Evolutionary conservation across 2,329 filamentous ascomycete genomes (phyloP).

Genomic region (Aureobasidium sp.): DNA sequence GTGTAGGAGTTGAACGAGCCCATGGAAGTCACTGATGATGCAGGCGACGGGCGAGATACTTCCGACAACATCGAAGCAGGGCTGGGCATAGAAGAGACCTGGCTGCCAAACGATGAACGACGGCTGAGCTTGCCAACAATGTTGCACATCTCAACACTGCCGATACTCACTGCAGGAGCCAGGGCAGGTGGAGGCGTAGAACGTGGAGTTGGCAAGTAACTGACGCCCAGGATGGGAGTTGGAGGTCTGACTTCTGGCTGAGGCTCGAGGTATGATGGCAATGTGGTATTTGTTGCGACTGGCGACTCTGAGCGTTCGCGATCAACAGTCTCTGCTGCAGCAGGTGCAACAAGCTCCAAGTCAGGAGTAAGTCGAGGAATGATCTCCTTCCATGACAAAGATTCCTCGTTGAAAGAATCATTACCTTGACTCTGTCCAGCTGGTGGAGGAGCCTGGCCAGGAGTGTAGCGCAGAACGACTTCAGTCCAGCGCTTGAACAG

Average conservation of each 20-base stretch:
- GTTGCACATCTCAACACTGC: constrained; percentile 41
- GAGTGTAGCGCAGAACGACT: constrained; percentile 78
- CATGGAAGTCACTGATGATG: constrained; percentile 49
- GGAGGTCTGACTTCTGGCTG: constrained; percentile 42
- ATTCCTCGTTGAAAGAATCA: constrained; percentile 6
- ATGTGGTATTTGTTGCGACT: constrained; percentile 34
- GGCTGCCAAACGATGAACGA: constrained; percentile 42
- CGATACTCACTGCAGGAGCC: constrained; percentile 56
- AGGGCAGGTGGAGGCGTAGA: constrained; percentile 50
- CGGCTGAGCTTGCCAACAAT: constrained; percentile 43
- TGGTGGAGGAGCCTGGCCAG: constrained; percentile 35
- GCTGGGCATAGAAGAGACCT: constrained; percentile 46
- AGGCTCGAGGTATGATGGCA: constrained; percentile 45
- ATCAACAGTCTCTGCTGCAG: neutral
- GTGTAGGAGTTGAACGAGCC: constrained; percentile 34
- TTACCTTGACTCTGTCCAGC: constrained; percentile 19
- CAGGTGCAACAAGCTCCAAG: constrained; percentile 35
- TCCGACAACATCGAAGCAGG: constrained; percentile 61
- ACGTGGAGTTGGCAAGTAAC: constrained; percentile 54
- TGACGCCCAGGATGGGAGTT: constrained; percentile 49
- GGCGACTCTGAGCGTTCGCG: constrained; percentile 31
- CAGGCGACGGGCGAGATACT: constrained; percentile 47
- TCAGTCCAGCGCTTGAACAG: constrained; percentile 92
- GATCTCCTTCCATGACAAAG: constrained; percentile 37
- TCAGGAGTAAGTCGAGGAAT: constrained; percentile 52